Percentiles rank a stretch among this genome's conserved stretches.
Evolutionary conservation across 768 basidiomycete species (phyloP).

Genomic region (Auricularia cornea): DNA sequence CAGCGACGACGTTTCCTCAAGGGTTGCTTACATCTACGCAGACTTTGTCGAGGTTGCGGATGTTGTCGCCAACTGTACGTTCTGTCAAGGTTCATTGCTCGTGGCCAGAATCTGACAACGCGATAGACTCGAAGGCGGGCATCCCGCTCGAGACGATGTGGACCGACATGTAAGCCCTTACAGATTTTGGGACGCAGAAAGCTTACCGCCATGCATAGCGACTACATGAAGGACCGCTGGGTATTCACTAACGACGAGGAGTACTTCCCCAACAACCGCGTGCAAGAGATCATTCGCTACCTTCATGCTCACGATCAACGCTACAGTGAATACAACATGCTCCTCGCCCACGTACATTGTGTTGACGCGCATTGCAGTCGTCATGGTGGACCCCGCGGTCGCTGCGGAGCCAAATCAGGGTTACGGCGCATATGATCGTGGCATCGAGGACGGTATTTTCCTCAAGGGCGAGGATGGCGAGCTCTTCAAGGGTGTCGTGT

Average conservation of each 20-base stretch:
- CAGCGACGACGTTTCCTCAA: not conserved
- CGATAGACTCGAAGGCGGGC: conserved; percentile 44
- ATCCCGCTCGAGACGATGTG: conserved; percentile 75
- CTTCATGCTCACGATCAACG: conserved; percentile 53
- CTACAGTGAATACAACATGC: conserved; percentile 36
- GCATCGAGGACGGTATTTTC: conserved; percentile 46
- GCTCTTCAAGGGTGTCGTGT: conserved; percentile 46
- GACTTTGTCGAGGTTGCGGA: conserved; percentile 55
- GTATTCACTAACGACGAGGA: conserved; percentile 62
- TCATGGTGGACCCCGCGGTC: conserved; percentile 71
- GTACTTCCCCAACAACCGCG: conserved; percentile 54
- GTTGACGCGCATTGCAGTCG: conserved; percentile 28
- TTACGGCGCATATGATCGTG: conserved; percentile 49
- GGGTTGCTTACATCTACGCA: conserved; percentile 13
- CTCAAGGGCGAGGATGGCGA: conserved; percentile 56
- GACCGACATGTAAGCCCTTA: conserved; percentile 37
- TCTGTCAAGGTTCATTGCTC: too few species aligned
- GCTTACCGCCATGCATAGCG: not conserved
- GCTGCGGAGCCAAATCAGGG: conserved; percentile 38
- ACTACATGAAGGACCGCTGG: conserved; percentile 62
- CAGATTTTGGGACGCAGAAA: not conserved
- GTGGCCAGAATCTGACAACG: too few species aligned
- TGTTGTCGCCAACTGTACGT: conserved; percentile 56
- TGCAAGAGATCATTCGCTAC: conserved; percentile 56
- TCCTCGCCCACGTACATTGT: not conserved